Base-by-base conservation (phyloP, 2,329 filamentous ascomycete genomes). In the Fusarium nematophilum region DNA sequence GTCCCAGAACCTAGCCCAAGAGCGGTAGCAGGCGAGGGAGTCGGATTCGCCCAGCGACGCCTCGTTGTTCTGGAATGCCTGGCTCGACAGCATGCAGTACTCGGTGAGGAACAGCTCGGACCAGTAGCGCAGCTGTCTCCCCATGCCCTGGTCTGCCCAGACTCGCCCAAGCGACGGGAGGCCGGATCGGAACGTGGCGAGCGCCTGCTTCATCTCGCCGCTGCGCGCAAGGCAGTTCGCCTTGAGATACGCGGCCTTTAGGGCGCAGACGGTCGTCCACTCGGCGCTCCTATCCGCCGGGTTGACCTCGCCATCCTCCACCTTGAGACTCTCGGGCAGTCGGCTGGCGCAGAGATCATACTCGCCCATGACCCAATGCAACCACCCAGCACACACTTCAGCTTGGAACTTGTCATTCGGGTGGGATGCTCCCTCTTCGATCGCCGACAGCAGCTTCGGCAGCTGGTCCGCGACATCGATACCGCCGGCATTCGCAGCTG, bases 261-360 rank as follows among this genome's bases (percentile, higher is more conserved):
- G 80, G 23, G 90, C 84, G 75, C 92, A 96, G 15, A 95, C 90
- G 62, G 87, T 88, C 3, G 92, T 92, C 92, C 92, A 97, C 70
- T 89, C 86, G 3, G 86, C 84, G 11, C 86, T 75, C 36, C 81
- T 78, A 8, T 81, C 80, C n/a, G 78, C 74, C n/a, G 78, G 77
- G 39, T 83, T 81, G 50, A 87, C 73, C 31, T 79, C 77, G 23
- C 82, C 73, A 54, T 86, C 78, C 26, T 84, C 82, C 37, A 81
- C 78, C 39, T 83, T 82, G 44, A 91, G 80, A 61, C 86, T 84
- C 53, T 80, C 81, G 4, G 91, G 91, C 11, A 96, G 78, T 52
- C 80, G 83, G 29, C 78, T 77, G 9, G 65, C 59, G 49, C 34
- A 85, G 75, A 30, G 89, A 1, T 78, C 79, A 62, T 90, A 90